A percentile compares a stretch with the other conserved stretches of the same genome.
phyloP scores from a whole-genome alignment of 1,139 yeast genomes.

The Hemisphaericaspora lyxosophila region DNA sequence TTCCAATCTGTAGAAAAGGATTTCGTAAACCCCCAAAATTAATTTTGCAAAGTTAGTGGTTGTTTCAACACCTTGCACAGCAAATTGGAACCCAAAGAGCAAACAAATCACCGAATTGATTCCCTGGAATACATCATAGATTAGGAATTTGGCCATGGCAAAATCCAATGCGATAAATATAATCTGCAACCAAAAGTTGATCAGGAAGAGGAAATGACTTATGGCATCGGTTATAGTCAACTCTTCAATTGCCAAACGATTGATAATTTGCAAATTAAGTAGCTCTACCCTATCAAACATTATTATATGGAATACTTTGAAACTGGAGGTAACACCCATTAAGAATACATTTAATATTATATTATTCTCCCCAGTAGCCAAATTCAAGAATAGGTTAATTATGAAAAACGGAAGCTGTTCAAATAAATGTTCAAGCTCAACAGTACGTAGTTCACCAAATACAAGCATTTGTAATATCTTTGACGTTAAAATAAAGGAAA shows the following conservation, averaged over 20 bases:
- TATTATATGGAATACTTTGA: slow-evolving; percentile 76
- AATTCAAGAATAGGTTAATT: slow-evolving; percentile 62
- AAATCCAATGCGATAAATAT: slow-evolving; percentile 51
- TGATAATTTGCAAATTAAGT: slow-evolving; percentile 37
- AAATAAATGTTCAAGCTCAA: slow-evolving; percentile 76
- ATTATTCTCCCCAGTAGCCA: slow-evolving; percentile 59
- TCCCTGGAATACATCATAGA: slow-evolving; percentile 57
- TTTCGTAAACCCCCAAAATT: slow-evolving; percentile 57
- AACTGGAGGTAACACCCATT: slow-evolving; percentile 46
- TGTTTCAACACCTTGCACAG: slow-evolving; percentile 60
- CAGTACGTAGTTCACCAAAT: slow-evolving; percentile 73
- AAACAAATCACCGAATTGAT: slow-evolving; percentile 52
- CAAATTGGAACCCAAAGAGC: slow-evolving; percentile 76
- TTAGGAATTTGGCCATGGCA: slow-evolving; percentile 53
- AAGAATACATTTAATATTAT: slow-evolving; percentile 48
- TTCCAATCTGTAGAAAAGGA: slow-evolving; percentile 28
- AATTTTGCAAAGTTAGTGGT: slow-evolving; percentile 50
- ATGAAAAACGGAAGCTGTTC: slow-evolving; percentile 61
- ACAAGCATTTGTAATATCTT: slow-evolving; percentile 48
- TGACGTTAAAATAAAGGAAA: slow-evolving; percentile 41
- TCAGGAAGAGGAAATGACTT: slow-evolving; percentile 9
- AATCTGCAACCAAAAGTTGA: slow-evolving; percentile 31
- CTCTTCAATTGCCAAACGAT: slow-evolving; percentile 26
- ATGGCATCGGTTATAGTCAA: slow-evolving; percentile 15
- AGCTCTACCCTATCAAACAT: slow-evolving; percentile 62